Conservation (phyloP, 2,329 filamentous ascomycete genomes). For the Neocucurbitaria cava region DNA sequence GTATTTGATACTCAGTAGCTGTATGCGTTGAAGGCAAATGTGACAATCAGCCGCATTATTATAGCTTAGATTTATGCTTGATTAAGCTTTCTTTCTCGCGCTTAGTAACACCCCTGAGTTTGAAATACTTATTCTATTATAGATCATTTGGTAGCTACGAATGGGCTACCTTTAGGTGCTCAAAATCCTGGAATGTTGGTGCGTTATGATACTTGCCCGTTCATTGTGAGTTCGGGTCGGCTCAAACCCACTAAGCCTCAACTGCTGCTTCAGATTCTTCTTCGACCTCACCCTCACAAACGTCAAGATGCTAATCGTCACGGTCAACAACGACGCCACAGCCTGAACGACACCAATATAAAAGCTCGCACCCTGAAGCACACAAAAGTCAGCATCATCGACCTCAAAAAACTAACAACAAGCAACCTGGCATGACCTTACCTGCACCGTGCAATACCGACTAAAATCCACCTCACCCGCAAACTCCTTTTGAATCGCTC, state of each 20-base stretch:
- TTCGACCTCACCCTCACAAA: conserved; percentile 37
- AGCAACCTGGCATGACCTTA: conserved; percentile 12
- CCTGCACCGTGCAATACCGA: conserved; percentile 47
- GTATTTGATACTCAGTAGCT: no score
- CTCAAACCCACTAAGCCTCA: conserved; percentile 6
- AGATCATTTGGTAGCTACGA: no score
- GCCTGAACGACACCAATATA: conserved; percentile 47
- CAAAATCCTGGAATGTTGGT: conserved; percentile 20
- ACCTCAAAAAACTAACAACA: background rate
- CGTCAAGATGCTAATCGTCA: conserved; percentile 40
- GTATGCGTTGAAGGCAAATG: no score
- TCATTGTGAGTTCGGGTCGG: conserved; percentile 6
- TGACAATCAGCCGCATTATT: no score
- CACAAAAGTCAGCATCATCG: conserved; percentile 10
- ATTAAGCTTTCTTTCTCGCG: no score
- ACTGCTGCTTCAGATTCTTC: conserved; percentile 27
- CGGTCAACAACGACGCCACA: conserved; percentile 35
- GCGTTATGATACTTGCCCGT: conserved; percentile 7
- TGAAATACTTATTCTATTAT: no score
- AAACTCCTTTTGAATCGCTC: conserved; percentile 48
- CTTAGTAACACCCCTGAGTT: no score
- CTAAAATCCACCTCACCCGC: conserved; percentile 45
- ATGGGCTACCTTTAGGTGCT: conserved; percentile 21
- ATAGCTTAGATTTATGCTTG: no score
- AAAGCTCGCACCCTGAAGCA: conserved; percentile 43